Conservation (phyloP, 2,329 filamentous ascomycete genomes). For the Colletotrichum aenigma region DNA sequence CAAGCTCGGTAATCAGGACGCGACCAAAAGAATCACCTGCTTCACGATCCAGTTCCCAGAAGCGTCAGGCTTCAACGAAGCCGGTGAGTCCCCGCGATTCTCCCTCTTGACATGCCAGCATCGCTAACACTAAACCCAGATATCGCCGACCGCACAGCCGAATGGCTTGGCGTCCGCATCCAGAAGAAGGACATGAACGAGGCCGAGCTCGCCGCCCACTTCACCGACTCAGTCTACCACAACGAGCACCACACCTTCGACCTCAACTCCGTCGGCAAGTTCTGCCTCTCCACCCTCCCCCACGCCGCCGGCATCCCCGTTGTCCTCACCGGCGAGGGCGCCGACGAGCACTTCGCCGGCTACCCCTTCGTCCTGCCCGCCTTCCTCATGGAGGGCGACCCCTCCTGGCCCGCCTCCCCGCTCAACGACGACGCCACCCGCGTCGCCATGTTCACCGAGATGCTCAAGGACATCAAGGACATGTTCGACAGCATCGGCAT, state of each 20-base stretch:
- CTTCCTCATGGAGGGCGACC: constrained; percentile 52
- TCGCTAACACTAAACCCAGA: not conserved
- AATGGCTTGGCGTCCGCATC: constrained; percentile 34
- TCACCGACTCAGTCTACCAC: constrained; percentile 33
- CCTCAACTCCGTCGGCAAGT: constrained; percentile 57
- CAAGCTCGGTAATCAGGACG: constrained; percentile 46
- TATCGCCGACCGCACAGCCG: constrained; percentile 35
- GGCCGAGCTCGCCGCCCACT: constrained; percentile 29
- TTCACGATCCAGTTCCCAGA: constrained; percentile 60
- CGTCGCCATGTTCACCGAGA: constrained; percentile 8
- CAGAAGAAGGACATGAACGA: constrained; percentile 31
- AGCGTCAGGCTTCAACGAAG: constrained; percentile 54
- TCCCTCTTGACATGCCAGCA: too few relatives aligned
- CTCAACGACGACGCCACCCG: not conserved
- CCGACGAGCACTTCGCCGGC: constrained; percentile 60
- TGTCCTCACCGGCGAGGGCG: constrained; percentile 56
- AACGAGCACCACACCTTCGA: constrained; percentile 42
- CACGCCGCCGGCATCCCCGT: constrained; percentile 54
- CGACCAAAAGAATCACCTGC: constrained; percentile 30
- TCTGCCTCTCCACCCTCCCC: constrained; percentile 50
- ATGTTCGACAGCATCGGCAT: constrained; percentile 16
- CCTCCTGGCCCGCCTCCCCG: constrained; percentile 30
- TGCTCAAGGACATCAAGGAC: constrained; percentile 3
- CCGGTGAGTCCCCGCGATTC: constrained; percentile 28
- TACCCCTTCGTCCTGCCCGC: constrained; percentile 52